These are phyloP conservation scores for Aspergillus caelatus DNA, from an alignment of 2,329 filamentous ascomycete genomes.

Conservation along the genomic window DNA sequence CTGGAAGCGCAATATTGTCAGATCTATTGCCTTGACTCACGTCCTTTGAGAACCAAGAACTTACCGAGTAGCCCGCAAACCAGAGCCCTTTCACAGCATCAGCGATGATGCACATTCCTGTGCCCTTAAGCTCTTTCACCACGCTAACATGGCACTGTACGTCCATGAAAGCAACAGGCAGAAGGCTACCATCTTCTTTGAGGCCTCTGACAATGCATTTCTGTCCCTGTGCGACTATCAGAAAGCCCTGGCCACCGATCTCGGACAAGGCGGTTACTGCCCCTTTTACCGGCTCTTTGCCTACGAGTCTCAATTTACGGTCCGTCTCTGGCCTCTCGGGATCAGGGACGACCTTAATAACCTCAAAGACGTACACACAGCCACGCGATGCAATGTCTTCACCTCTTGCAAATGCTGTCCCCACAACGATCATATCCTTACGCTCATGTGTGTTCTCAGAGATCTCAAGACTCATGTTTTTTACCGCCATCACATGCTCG, in stretches of 20 bases:
- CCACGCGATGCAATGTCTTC: slow-evolving; percentile 89
- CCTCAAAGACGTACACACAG: slow-evolving; percentile 84
- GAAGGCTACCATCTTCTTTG: slow-evolving; percentile 88
- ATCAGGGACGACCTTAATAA: slow-evolving; percentile 89
- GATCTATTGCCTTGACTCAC: neutral
- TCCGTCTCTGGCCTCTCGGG: slow-evolving; percentile 84
- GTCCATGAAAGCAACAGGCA: slow-evolving; percentile 96
- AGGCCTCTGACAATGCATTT: slow-evolving; percentile 96
- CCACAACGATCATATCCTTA: slow-evolving; percentile 78
- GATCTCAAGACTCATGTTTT: slow-evolving; percentile 81
- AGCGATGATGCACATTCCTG: slow-evolving; percentile 82
- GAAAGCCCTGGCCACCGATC: slow-evolving; percentile 82
- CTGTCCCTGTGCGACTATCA: slow-evolving; percentile 89
- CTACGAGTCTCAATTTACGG: slow-evolving; percentile 79
- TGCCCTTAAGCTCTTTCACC: slow-evolving; percentile 80
- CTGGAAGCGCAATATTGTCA: slow-evolving; percentile 32
- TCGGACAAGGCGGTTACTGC: slow-evolving; percentile 85
- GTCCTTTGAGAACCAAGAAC: slow-evolving; percentile 19
- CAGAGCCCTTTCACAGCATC: slow-evolving; percentile 93
- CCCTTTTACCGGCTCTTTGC: slow-evolving; percentile 88
- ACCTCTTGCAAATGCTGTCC: slow-evolving; percentile 81
- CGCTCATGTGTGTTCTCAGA: slow-evolving; percentile 90
- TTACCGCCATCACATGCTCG: slow-evolving; percentile 79
- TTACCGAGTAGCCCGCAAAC: slow-evolving; percentile 87
- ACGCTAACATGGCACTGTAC: slow-evolving; percentile 91